phyloP scores from a whole-genome alignment of 78 protist genomes.

The Dictyostelium purpureum region DNA sequence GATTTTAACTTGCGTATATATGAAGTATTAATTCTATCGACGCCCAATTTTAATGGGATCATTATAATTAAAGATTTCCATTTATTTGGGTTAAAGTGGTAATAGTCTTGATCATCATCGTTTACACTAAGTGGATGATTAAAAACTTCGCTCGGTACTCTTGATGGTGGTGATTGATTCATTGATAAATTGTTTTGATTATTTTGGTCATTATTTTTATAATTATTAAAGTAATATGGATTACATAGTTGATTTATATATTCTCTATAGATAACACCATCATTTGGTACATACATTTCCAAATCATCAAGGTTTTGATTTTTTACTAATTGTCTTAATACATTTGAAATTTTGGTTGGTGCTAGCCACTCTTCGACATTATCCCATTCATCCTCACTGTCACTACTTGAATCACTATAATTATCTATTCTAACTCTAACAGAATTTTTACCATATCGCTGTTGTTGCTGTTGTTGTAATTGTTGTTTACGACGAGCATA shows the following conservation, averaged over 20 bases:
- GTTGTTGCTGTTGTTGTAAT: not conserved
- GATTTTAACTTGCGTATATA: slow-evolving; percentile 31
- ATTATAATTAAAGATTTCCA: slow-evolving; percentile 50
- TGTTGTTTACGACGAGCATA: not conserved
- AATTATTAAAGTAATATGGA: not conserved
- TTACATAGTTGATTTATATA: slow-evolving; percentile 16
- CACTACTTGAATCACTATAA: not conserved
- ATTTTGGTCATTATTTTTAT: not conserved
- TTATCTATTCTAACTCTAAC: not conserved
- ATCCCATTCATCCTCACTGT: not conserved
- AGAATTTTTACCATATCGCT: not conserved
- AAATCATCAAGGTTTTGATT: not conserved
- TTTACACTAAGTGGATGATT: not conserved
- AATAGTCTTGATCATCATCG: not conserved
- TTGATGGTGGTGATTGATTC: slow-evolving; percentile 15
- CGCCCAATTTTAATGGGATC: slow-evolving; percentile 66
- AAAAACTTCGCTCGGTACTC: slow-evolving; percentile 1
- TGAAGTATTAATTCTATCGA: slow-evolving; percentile 16
- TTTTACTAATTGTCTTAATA: slow-evolving; percentile 28
- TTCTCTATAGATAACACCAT: slow-evolving; percentile 73
- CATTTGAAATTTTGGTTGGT: slow-evolving; percentile 67
- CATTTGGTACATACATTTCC: slow-evolving; percentile 54
- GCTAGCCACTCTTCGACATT: slow-evolving; percentile 76
- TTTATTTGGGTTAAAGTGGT: not conserved
- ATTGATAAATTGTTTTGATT: not conserved